Evolutionary conservation across 140 eudicot species (phyloP), one percentile per base, ranked within the genome.

Genomic region (Bidens hawaiensis): DNA sequence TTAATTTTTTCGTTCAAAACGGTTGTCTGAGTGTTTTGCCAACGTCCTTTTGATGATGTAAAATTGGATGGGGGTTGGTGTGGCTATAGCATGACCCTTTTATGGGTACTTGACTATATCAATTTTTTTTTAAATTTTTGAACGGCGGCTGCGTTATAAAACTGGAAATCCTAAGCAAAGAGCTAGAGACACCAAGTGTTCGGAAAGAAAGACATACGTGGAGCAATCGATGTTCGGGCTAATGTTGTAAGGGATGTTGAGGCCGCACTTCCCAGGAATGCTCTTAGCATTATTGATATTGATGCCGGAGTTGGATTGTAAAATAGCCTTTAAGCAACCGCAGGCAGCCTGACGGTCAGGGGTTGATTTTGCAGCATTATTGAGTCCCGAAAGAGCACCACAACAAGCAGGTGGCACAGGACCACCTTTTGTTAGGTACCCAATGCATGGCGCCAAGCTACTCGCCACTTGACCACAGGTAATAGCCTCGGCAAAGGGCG

Each of bases 221-320:
- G 33, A 28, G 71, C 85, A 80, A 40, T 80, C 85, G 6, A 48
- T 50, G 74, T 2, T 15, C 18, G 85, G 79, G 82, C 76, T 76
- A 50, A 80, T 62, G 67, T 62, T 42, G 73, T 76, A 80, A 49
- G 82, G 82, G 28, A 76, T 25, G 41, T 40, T 68, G 52, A 76
- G 24, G 2, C 79, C 77, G 16, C 85, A 80, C 48, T 63, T 68
- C n/a, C 77, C 67, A 0, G 85, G 71, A 38, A 80, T 69, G 38
- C 26, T 1, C 40, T 60, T 53, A 19, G 79, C 85, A 15, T 2
- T 4, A 4, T n/a, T 8, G 1, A 7, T 19, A 43, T 48, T 38
- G 60, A 71, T 17, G 0, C 36, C 69, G 13, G 53, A 0, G 31
- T 2, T 2, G 6, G 53, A 5, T 14, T 75, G 58, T 3, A 34